phyloP scores from a whole-genome alignment of 768 basidiomycete species.

The Pulveroboletus ravenelii region DNA sequence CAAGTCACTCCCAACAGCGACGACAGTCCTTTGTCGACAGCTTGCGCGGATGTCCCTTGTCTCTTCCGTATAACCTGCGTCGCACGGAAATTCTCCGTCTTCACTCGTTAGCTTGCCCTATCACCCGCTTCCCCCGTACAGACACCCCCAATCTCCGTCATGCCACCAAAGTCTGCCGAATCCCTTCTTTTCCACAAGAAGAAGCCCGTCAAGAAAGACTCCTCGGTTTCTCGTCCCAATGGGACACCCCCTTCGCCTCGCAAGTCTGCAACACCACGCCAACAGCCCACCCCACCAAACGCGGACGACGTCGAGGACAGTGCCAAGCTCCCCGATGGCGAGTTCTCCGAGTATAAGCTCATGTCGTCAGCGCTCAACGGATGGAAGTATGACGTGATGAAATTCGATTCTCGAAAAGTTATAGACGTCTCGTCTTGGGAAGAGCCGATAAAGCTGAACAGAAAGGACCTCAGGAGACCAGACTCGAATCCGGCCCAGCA shows the following conservation, averaged over 20 bases:
- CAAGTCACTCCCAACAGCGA: not conserved
- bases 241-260: constrained; percentile 23
- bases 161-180: constrained; percentile 34
- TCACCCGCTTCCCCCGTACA: too few relatives aligned
- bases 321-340: constrained; percentile 57
- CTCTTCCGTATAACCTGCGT: not conserved
- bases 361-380: constrained; percentile 77
- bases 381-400: constrained; percentile 93
- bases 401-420: constrained; percentile 73
- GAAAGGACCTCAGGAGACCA: constrained; percentile 70
- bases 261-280: constrained; percentile 37
- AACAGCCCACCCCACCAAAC: constrained; percentile 36
- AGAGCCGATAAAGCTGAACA: constrained; percentile 78
- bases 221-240: constrained; percentile 10
- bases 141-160: not conserved
- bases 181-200: constrained; percentile 69
- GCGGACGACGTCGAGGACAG: constrained; percentile 49
- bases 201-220: constrained; percentile 34
- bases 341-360: constrained; percentile 72
- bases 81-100: not conserved
- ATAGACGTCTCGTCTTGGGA: constrained; percentile 68
- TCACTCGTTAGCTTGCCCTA: not conserved
- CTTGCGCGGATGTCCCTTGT: constrained; percentile 1
- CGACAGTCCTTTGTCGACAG: not conserved
- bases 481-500: constrained; percentile 34